Conservation (phyloP, 768 basidiomycete species). For the Kwoniella sp. region DNA sequence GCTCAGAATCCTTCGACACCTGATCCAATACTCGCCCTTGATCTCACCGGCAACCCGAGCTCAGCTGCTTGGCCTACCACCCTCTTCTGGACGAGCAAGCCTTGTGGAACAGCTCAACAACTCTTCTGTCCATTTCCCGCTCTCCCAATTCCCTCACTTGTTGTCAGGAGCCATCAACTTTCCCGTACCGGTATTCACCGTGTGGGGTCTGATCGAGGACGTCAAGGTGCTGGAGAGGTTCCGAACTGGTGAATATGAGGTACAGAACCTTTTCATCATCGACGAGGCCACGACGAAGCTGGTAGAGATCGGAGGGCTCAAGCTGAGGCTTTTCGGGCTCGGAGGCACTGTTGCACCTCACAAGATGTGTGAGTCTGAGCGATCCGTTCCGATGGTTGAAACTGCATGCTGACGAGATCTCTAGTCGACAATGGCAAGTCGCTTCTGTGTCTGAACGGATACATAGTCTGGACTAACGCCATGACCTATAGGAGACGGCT, state of each 20-base stretch:
- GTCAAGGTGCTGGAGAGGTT: slow-evolving; percentile 89
- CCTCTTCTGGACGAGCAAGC: slow-evolving; percentile 53
- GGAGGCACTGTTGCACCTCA: slow-evolving; percentile 92
- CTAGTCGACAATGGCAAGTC: slow-evolving; percentile 42
- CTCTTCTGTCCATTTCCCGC: slow-evolving; percentile 61
- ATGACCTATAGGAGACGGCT: slow-evolving; percentile 62
- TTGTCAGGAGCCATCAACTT: slow-evolving; percentile 86
- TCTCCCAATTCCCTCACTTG: slow-evolving; percentile 90
- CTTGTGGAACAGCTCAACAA: slow-evolving; percentile 69
- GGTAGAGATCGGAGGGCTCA: slow-evolving; percentile 86
- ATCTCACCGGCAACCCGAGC: slow-evolving; percentile 76
- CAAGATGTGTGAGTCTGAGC: slow-evolving; percentile 56
- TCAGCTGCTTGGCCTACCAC: slow-evolving; percentile 60
- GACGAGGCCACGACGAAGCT: slow-evolving; percentile 94
- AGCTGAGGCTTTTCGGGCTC: slow-evolving; percentile 87
- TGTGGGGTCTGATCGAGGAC: slow-evolving; percentile 97
- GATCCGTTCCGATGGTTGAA: too few species aligned
- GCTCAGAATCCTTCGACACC: slow-evolving; percentile 75
- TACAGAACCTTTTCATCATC: slow-evolving; percentile 84
- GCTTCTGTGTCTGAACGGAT: slow-evolving; percentile 67
- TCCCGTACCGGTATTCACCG: slow-evolving; percentile 87
- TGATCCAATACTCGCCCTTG: slow-evolving; percentile 92
- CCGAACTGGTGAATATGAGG: slow-evolving; percentile 70
- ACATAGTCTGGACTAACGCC: slow-evolving; percentile 56
- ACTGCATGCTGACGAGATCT: slow-evolving; percentile 1